Evolutionary conservation across 2,329 filamentous ascomycete genomes (phyloP).

Genomic region (Apiospora hydei): DNA sequence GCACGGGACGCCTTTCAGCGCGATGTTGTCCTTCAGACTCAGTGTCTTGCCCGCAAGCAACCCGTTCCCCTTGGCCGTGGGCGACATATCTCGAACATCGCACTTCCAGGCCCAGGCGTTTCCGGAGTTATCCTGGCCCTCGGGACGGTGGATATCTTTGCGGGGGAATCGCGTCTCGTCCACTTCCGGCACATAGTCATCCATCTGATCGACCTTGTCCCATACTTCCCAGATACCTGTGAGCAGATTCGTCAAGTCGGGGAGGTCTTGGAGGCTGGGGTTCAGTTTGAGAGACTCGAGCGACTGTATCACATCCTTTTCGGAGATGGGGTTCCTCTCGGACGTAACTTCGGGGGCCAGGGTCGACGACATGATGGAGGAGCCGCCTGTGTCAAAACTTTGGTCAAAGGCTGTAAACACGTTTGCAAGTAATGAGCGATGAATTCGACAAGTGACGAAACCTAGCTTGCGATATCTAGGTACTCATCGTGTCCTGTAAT

Average conservation of each 20-base stretch:
- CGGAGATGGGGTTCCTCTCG: constrained; percentile 14
- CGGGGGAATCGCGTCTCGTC: constrained; percentile 22
- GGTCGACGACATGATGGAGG: constrained; percentile 20
- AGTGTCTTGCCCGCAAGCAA: constrained; percentile 50
- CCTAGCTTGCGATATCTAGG: background rate
- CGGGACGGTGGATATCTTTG: constrained; percentile 41
- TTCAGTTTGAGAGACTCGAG: constrained; percentile 1
- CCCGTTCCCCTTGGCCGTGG: constrained; percentile 31
- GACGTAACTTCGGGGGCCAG: constrained; percentile 20
- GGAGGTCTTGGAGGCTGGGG: constrained; percentile 2
- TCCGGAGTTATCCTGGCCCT: constrained; percentile 42
- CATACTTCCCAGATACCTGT: constrained; percentile 25
- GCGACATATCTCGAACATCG: constrained; percentile 40
- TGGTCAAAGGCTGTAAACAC: background rate
- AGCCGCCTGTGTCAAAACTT: background rate
- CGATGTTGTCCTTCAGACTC: constrained; percentile 57
- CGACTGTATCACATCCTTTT: background rate
- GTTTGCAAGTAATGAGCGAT: no score
- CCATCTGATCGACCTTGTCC: constrained; percentile 24
- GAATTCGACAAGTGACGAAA: background rate
- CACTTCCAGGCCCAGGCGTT: constrained; percentile 53
- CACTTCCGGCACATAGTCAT: constrained; percentile 23
- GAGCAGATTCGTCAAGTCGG: constrained; percentile 1
- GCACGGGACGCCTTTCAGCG: constrained; percentile 51
- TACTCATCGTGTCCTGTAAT: background rate